Conservation (phyloP, 2,329 filamentous ascomycete genomes). For the Xylariaceae sp. region DNA sequence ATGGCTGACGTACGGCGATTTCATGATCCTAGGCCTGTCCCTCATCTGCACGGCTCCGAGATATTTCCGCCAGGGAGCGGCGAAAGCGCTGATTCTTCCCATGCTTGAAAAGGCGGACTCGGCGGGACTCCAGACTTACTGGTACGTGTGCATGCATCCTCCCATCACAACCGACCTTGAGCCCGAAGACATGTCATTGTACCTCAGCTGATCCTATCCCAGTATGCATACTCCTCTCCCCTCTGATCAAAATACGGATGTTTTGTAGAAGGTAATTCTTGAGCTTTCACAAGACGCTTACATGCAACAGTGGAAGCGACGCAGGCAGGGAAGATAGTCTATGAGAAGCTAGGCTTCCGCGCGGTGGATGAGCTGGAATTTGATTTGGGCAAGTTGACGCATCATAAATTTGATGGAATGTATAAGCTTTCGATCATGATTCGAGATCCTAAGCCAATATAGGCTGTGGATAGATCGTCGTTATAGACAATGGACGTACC, state of each 20-base stretch:
- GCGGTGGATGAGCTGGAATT: slow-evolving; percentile 28
- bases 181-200: too few species aligned
- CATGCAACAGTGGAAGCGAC: too few species aligned
- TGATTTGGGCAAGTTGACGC: slow-evolving; percentile 16
- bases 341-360: slow-evolving; percentile 33
- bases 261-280: too few species aligned
- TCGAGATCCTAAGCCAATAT: slow-evolving; percentile 17
- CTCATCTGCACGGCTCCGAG: slow-evolving; percentile 31
- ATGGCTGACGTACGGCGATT: background rate
- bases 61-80: slow-evolving; percentile 32
- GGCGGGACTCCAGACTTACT: slow-evolving; percentile 27
- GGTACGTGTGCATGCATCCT: too few species aligned
- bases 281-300: too few species aligned
- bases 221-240: too few species aligned
- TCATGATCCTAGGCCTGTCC: slow-evolving; percentile 25
- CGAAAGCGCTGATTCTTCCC: slow-evolving; percentile 28
- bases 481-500: too few species aligned
- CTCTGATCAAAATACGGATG: too few species aligned
- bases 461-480: too few species aligned
- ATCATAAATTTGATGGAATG: slow-evolving; percentile 6
- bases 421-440: slow-evolving; percentile 25
- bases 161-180: too few species aligned
- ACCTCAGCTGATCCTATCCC: too few species aligned
- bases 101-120: slow-evolving; percentile 32
- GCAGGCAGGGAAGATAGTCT: slow-evolving; percentile 29